Evolutionary conservation across 768 basidiomycete genomes (phyloP).

Genomic region (Mycena haematopus): DNA sequence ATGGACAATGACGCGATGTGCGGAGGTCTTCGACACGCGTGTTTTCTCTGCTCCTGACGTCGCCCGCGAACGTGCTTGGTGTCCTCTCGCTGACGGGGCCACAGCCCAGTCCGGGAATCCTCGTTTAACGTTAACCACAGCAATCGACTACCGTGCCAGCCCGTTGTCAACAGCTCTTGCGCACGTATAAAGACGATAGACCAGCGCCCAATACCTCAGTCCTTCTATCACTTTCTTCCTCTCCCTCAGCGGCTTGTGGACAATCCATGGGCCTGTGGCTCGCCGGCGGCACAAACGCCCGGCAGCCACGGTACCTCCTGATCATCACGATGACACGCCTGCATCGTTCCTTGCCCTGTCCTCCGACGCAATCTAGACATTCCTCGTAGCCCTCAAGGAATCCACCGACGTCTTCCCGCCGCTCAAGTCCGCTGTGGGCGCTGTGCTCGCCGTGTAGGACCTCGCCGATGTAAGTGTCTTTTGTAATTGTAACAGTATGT

Average conservation of each 20-base stretch:
- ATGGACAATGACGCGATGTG: too few relatives aligned
- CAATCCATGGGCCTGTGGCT: constrained; percentile 8
- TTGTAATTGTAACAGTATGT: not conserved
- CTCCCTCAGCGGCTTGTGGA: not conserved
- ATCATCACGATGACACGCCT: not conserved
- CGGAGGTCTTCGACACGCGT: too few relatives aligned
- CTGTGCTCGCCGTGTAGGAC: constrained; percentile 10
- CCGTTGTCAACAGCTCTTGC: not conserved
- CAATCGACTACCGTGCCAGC: too few relatives aligned
- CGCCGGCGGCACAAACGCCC: constrained; percentile 4
- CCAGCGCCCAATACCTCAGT: too few relatives aligned
- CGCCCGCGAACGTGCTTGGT: too few relatives aligned
- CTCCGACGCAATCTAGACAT: constrained; percentile 11
- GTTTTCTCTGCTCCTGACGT: too few relatives aligned
- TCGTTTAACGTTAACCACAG: too few relatives aligned
- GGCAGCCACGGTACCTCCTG: not conserved
- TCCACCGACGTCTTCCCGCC: constrained; percentile 6
- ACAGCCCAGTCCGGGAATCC: too few relatives aligned
- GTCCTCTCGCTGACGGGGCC: too few relatives aligned
- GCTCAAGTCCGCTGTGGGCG: not conserved
- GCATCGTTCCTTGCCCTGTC: constrained; percentile 7
- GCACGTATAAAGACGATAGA: not conserved
- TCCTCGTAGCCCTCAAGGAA: constrained; percentile 8
- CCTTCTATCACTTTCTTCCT: not conserved
- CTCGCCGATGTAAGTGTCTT: constrained; percentile 2